Conservation (phyloP, 768 basidiomycete species). For the Termitomyces sp. region DNA sequence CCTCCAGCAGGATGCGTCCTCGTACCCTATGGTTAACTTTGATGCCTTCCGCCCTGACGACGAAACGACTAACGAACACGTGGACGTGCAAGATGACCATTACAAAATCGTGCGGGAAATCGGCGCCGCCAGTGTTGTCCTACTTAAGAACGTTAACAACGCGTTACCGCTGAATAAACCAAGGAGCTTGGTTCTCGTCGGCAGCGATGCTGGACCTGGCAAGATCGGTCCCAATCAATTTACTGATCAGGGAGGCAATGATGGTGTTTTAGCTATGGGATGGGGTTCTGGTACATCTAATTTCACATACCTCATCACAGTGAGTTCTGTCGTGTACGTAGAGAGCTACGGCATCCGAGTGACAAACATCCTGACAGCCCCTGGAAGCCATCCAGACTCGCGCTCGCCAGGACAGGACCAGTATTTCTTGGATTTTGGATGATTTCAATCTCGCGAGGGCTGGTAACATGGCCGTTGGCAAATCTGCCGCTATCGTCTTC, state of each 20-base stretch:
- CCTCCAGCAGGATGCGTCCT: slow-evolving; percentile 56
- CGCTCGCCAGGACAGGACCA: slow-evolving; percentile 63
- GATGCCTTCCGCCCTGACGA: slow-evolving; percentile 55
- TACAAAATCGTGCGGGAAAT: slow-evolving; percentile 64
- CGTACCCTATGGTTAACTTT: slow-evolving; percentile 69
- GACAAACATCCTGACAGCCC: slow-evolving; percentile 41
- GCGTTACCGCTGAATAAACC: slow-evolving; percentile 59
- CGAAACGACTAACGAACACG: slow-evolving; percentile 50
- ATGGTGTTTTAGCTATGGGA: slow-evolving; percentile 82
- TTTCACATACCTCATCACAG: slow-evolving; percentile 77
- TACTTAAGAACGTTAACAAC: slow-evolving; percentile 66
- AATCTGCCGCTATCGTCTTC: slow-evolving; percentile 76
- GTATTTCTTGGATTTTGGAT: slow-evolving; percentile 63
- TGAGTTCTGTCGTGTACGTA: slow-evolving; percentile 27
- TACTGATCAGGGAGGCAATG: slow-evolving; percentile 54
- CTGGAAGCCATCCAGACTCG: slow-evolving; percentile 76
- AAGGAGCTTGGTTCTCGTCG: slow-evolving; percentile 56
- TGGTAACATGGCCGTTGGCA: slow-evolving; percentile 39
- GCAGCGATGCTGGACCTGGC: slow-evolving; percentile 63
- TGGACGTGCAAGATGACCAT: slow-evolving; percentile 72
- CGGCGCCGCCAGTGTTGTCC: slow-evolving; percentile 67
- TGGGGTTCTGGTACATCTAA: slow-evolving; percentile 87
- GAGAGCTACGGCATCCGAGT: neutral
- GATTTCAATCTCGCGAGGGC: slow-evolving; percentile 61
- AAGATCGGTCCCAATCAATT: slow-evolving; percentile 69